Base-by-base conservation (phyloP, 1,284 basidiomycete genomes). In the Leccinum pseudoinsigne region DNA sequence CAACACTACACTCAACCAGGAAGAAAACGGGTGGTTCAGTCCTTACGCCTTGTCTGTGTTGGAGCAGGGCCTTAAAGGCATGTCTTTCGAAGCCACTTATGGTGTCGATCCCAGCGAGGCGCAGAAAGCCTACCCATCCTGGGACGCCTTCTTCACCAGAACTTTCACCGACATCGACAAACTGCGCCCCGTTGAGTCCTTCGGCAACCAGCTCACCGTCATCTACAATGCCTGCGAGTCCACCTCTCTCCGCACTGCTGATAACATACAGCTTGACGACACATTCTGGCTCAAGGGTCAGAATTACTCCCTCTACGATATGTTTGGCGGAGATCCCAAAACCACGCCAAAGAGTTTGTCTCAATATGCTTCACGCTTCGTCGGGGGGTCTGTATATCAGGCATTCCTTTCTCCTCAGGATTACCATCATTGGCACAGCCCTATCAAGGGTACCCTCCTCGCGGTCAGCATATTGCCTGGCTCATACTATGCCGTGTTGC, bases 301-400 rank as follows among this genome's bases (percentile, higher is more conserved):
- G 69, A 76, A 77, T 0, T 83, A 83, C 69, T 81, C 79, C 6
- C 69, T 80, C 45, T 65, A 60, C 26, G 70, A 79, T 53, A 76
- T 81, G 66, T 71, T 81, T 34, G 67, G 74, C 51, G 60, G 55
- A 6, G 18, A 62, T 31, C 57, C 67, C 26, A 31, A 51, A 6
- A 28, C 8, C 11, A 36, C 6, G 16, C 4, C 14, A 7, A 14
- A 7, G 11, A 51, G 50, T 51, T 58, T 59, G 53, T 59, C 58
- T 14, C 5, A 0, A 8, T 45, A 65, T n/a, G 51, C 65, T 4
- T 0, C n/a, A 28, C 69, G 8, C 51, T 86, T 86, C 62, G 71
- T 77, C 7, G 83, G 81, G 2, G 84, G 84, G 1, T 82, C 83
- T 0, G 73, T 86, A 57, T 85, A 80, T 67, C 86, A 87, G 66